Evolutionary conservation across 768 basidiomycete species (phyloP), one percentile per base, ranked within the genome.

Genomic region (Suillus alpinus): DNA sequence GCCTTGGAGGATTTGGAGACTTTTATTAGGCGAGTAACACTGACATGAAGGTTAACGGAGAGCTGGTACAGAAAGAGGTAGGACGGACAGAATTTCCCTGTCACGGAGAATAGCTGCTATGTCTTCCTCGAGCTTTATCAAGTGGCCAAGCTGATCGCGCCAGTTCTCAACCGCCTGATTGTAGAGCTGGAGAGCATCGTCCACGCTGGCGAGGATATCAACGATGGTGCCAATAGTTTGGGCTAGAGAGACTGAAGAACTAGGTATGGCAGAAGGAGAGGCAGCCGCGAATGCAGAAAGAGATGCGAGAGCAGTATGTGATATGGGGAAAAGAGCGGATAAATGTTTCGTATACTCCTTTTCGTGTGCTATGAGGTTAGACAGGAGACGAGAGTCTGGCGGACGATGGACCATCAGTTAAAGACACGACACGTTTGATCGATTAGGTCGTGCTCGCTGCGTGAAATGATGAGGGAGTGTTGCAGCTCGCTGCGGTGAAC

Each of bases 1-100:
- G 75, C 74, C 65, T 81, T 81, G 53, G 75, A 71, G 1, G 78
- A 76, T 65, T 88, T 91, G 26, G 91, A 90, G 3, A 84, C 85
- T 67, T 93, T 93, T 66, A 93, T 85, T 52, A 93, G 81, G 9
- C 91, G 83, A 1, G 87, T 91, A 20, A 93, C 87, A 1, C 91
- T 94, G 63, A 7, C 37, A 6, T 9, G 29, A 37, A 59, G 26
- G 12, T 55, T 4, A 49, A 39, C 31, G 29, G 57, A 31, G 47
- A 18, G 16, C 5, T 40, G 34, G 39, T 44, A 23, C 10, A 50
- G 51, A 6, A 52, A 49, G 12, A 26, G 7, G 12, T 29, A 8
- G 37, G 23, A 81, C 89, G 68, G 63, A 92, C 92, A 93, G 79
- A 63, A 94, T 94, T 66, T 94, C 91, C 49, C 89, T 77, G 72